Evolutionary conservation across 169 alveolate genomes (phyloP), one percentile per base, ranked within the genome.

Genomic region (Prorocentrum cordatum): DNA sequence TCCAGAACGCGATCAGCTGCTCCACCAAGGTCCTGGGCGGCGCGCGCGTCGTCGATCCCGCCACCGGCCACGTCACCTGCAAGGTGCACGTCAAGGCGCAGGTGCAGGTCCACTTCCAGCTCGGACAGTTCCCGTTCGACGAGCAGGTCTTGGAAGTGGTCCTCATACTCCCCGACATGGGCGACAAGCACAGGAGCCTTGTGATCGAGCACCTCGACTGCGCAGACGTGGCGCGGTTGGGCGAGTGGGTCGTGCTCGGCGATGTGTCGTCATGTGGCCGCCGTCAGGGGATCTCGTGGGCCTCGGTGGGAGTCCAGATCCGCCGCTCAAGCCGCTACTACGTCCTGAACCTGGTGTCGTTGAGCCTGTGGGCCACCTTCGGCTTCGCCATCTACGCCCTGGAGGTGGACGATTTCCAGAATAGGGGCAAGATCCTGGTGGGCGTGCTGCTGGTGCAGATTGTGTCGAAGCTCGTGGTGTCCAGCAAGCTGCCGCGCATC

Each of bases 361-460:
- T 77, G 61, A 36, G 73, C 33, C 62, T 77, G 3, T 77, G 88
- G 88, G 54, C 88, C 61, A 36, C 88, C 50, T 77, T 77, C 42
- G 36, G 54, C 22, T 75, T 77, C 47, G 26, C 59, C 33, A 75
- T 77, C 66, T 77, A 77, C 64, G 88, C 67, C 33, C n/a, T 77
- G 88, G 75, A 66, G 0, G 88, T 77, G 87, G 59, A 77, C 20
- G 88, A 77, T 62, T 77, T 77, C 88, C 47, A 47, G 42, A 75
- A 77, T 62, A 72, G 88, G 12, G 88, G 88, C n/a, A 77, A 77
- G 88, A 64, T 77, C 47, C 54, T 77, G 88, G 88, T 77, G 38
- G 88, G 88, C 12, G 88, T 77, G 45, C 75, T 77, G n/a, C 62
- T 77, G 75, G 88, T 77, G 88, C 88, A 77, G 75, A 77, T 59